Percentiles rank a stretch among this genome's conserved stretches.
phyloP scores from a whole-genome alignment of 1,284 basidiomycete species.

The Malassezia obtusa region DNA sequence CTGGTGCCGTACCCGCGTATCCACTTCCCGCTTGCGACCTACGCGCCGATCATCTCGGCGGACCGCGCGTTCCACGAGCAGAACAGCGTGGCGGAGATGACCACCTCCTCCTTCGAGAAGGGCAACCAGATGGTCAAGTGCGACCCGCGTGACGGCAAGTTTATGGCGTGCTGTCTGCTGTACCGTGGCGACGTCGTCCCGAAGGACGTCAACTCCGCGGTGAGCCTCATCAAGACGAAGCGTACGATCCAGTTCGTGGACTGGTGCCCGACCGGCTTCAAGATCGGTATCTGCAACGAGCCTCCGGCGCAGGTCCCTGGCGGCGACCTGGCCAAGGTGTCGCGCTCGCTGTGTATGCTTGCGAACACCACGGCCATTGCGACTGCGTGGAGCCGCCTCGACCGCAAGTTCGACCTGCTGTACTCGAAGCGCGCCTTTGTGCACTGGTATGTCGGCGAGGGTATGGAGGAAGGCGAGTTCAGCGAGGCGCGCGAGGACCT shows the following conservation, averaged over 20 bases:
- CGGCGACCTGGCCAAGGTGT: constrained; percentile 87
- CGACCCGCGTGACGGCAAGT: constrained; percentile 59
- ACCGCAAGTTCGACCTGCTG: constrained; percentile 97
- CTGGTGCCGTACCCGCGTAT: constrained; percentile 75
- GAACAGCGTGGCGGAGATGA: constrained; percentile 97
- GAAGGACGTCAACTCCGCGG: constrained; percentile 88
- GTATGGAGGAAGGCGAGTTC: constrained; percentile 99
- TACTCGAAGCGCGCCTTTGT: constrained; percentile 50
- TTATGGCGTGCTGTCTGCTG: constrained; percentile 59
- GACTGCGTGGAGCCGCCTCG: constrained; percentile 84
- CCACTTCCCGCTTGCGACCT: constrained; percentile 94
- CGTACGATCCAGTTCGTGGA: constrained; percentile 73
- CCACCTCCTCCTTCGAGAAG: constrained; percentile 91
- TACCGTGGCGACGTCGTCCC: constrained; percentile 90
- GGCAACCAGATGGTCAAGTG: constrained; percentile 84
- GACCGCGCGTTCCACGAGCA: constrained; percentile 80
- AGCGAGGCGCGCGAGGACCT: constrained; percentile 94
- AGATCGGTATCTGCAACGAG: constrained; percentile 89
- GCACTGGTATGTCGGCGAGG: constrained; percentile 72
- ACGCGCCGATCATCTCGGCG: constrained; percentile 81
- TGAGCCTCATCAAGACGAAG: constrained; percentile 81
- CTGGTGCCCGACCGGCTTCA: constrained; percentile 99
- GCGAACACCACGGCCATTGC: constrained; percentile 91
- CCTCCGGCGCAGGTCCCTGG: constrained; percentile 72
- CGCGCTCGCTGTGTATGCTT: constrained; percentile 91